Evolutionary conservation across 2,329 filamentous ascomycete species (phyloP), one percentile per base, ranked within the genome.

Genomic region (Penicillium italicum): DNA sequence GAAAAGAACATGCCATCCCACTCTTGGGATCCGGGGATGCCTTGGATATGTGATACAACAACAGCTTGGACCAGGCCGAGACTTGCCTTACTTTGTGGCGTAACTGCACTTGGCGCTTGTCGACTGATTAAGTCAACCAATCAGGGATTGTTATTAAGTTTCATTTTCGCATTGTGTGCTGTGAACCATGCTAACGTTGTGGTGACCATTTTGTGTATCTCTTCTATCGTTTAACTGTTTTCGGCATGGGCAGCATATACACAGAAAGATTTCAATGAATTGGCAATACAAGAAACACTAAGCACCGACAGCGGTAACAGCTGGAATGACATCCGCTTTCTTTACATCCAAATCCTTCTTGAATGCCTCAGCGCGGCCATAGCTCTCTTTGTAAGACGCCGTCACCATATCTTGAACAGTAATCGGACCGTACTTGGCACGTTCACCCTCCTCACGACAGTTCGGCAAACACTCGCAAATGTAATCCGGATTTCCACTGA

Each of bases 401-500:
- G 67, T 64, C 6, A 78, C 72, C 49, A 73, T 72, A 31, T 76
- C 68, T 57, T 76, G 69, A 5, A 78, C 76, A 8, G 75, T 76
- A 34, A 78, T 75, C 0, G 75, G 73, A 3, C 62, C 57, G 55
- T 77, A 78, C 57, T 77, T 78, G 1, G 69, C 64, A 44, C 58
- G 48, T 50, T 77, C 72, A 5, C 66, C 73, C 28, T 67, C 62
- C 26, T 66, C 64, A 14, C 66, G 66, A 56, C 75, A 78, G 46
- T 75, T 76, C 1, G 76, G 76, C 52, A 79, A 58, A 55, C 76
- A 77, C 53, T 73, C 62, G 44, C 77, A 74, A 8, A 74, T 55
- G 54, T 74, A 77, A 49, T 77, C 75, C 1, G 75, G 75, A 43
- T 79, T 77, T 1, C 75, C 74, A n/a, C 66, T 71, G 55, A 74